phyloP scores from a whole-genome alignment of 768 basidiomycete genomes.

The Boletus insuetus region DNA sequence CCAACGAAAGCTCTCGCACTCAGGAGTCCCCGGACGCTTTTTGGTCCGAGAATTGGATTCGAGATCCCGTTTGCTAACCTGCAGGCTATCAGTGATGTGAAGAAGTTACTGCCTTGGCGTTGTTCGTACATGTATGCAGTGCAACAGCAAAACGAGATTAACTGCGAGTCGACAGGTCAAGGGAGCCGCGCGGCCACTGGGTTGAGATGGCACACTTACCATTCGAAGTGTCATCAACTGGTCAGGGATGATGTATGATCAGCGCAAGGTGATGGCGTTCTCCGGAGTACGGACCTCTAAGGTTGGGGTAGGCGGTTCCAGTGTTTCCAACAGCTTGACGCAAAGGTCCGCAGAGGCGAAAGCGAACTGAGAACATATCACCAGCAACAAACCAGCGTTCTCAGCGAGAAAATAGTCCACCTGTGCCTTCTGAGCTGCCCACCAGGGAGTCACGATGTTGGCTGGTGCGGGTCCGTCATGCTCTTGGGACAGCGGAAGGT shows the following conservation, averaged over 20 bases:
- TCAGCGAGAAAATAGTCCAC: slow-evolving; percentile 13
- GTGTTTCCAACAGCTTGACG: slow-evolving; percentile 58
- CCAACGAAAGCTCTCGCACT: slow-evolving; percentile 62
- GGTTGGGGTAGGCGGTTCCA: slow-evolving; percentile 57
- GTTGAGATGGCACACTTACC: slow-evolving; percentile 34
- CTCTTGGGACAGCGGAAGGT: not conserved
- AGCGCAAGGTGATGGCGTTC: not conserved
- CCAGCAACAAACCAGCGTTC: slow-evolving; percentile 61
- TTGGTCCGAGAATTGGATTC: slow-evolving; percentile 68
- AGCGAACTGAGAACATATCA: slow-evolving; percentile 56
- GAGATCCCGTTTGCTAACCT: slow-evolving; percentile 42
- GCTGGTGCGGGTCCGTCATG: not conserved
- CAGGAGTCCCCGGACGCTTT: slow-evolving; percentile 59
- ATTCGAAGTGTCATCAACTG: slow-evolving; percentile 59
- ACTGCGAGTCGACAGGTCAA: slow-evolving; percentile 29
- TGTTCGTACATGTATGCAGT: slow-evolving; percentile 46
- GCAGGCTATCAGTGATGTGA: not conserved
- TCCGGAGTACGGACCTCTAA: slow-evolving; percentile 44
- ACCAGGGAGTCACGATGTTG: not conserved
- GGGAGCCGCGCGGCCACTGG: not conserved
- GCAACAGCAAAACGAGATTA: slow-evolving; percentile 51
- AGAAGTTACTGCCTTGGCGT: not conserved
- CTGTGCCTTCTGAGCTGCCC: not conserved
- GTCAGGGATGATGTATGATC: not conserved
- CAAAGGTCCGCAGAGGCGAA: slow-evolving; percentile 58